Percentiles rank a stretch among this genome's conserved stretches.
Conservation (phyloP, 2,329 filamentous ascomycete species). For the Apiospora malaysiana region DNA sequence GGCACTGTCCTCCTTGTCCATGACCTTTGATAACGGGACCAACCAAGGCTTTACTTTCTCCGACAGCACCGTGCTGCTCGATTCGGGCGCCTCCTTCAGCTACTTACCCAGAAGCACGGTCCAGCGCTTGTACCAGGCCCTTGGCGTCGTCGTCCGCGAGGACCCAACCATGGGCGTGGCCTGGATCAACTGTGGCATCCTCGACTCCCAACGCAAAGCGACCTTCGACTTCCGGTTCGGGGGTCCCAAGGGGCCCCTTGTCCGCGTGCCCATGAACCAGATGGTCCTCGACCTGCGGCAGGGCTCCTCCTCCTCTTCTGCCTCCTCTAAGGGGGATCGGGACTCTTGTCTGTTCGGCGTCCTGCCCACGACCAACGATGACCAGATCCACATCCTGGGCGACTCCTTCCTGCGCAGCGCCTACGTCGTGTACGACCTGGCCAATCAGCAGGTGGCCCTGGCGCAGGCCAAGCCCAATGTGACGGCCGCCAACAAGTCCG, state of each 20-base stretch:
- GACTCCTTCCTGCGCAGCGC: conserved; percentile 65
- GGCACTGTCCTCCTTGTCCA: conserved; percentile 52
- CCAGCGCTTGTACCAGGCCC: conserved; percentile 56
- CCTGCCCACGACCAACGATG: conserved; percentile 45
- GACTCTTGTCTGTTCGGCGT: conserved; percentile 62
- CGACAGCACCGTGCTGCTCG: conserved; percentile 66
- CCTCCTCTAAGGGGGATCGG: conserved; percentile 40
- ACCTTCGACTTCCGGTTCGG: conserved; percentile 62
- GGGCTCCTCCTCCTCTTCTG: conserved; percentile 40
- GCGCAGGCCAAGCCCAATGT: conserved; percentile 62
- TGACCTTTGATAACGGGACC: conserved; percentile 56
- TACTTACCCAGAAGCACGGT: conserved; percentile 65
- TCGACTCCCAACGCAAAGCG: conserved; percentile 39
- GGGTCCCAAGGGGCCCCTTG: conserved; percentile 51
- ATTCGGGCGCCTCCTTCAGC: conserved; percentile 70
- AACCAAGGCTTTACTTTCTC: conserved; percentile 47
- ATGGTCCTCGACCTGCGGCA: conserved; percentile 48
- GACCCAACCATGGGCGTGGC: conserved; percentile 41
- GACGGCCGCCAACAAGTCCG: conserved; percentile 46
- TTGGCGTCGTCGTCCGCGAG: conserved; percentile 55
- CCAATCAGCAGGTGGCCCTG: conserved; percentile 61
- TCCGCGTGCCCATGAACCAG: conserved; percentile 61
- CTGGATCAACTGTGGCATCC: conserved; percentile 56
- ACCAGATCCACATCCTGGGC: conserved; percentile 54
- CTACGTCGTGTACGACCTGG: conserved; percentile 65